Evolutionary conservation across 805 yeast species (phyloP), one percentile per base, ranked within the genome.

Genomic region (Candida qinlingensis): DNA sequence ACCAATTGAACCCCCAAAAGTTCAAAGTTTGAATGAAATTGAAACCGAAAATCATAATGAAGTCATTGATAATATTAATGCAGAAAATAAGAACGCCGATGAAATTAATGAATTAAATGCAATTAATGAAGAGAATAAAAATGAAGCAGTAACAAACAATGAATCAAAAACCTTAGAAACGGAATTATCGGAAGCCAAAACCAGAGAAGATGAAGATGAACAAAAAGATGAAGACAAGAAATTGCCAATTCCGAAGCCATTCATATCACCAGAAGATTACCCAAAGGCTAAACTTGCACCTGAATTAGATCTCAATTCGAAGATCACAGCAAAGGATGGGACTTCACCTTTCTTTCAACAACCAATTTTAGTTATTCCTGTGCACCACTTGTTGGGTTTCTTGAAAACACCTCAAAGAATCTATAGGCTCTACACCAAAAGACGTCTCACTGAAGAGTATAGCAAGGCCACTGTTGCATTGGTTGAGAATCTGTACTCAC

Each of bases 331-430:
- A 4, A 50, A 61, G 1, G 47, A 55, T 34, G 67, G 72, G 27
- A 68, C 80, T 8, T 83, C 90, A 1, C 80, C 78, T 31, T 68
- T 83, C 44, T 81, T 83, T 60, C 81, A 82, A 49, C 94, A 89
- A 58, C 96, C 98, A 5, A 69, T 92, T 3, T 71, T 83, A 11
- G 90, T 85, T 10, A 74, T 87, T 48, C 81, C 91, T 5, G 81
- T 85, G 37, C 92, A 89, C 34, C 89, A 86, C 56, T 63, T 88
- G 30, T 67, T 85, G 11, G 99, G 99, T 1, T 87, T 94, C 63
- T 55, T 78, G 27, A 83, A 79, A 47, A 82, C 86, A 27, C 96
- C 96, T 2, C 74, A 74, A 52, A 77, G 96, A 54, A 76, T 90
- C 27, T 84, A 77, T 64, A 73, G 96, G 42, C 94, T 80, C 65